Conservation (phyloP, 1,284 basidiomycete species). For the Apiotrichum domesticum region DNA sequence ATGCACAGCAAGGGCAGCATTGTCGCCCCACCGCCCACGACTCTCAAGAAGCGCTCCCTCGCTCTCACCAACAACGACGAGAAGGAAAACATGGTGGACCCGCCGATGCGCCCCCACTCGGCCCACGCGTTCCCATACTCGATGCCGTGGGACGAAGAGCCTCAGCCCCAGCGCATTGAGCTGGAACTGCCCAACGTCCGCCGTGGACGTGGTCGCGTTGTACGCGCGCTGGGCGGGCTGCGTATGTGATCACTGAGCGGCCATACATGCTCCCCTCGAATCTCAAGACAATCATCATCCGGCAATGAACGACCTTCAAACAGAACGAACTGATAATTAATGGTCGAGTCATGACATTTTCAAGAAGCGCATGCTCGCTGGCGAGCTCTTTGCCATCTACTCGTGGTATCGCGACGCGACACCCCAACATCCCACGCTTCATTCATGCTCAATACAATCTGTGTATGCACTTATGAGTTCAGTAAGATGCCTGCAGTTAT, state of each 20-base stretch:
- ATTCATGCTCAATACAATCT: too few relatives aligned
- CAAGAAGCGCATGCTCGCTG: too few relatives aligned
- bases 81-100: not conserved
- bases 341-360: too few relatives aligned
- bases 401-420: too few relatives aligned
- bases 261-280: too few relatives aligned
- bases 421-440: too few relatives aligned
- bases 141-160: not conserved
- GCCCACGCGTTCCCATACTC: not conserved
- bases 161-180: not conserved
- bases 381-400: too few relatives aligned
- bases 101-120: not conserved
- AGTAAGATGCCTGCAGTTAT: too few relatives aligned
- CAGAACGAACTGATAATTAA: too few relatives aligned
- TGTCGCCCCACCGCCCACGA: not conserved
- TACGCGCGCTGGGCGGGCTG: not conserved
- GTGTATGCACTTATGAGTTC: too few relatives aligned
- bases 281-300: too few relatives aligned
- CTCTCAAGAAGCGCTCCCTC: not conserved
- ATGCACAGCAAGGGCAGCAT: not conserved
- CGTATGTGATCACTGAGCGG: not conserved
- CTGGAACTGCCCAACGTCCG: not conserved
- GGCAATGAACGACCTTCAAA: too few relatives aligned
- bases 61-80: not conserved
- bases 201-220: not conserved